These are phyloP conservation scores for Brettanomyces sp. DNA, from an alignment of 805 yeast genomes.

Conservation along the genomic window DNA sequence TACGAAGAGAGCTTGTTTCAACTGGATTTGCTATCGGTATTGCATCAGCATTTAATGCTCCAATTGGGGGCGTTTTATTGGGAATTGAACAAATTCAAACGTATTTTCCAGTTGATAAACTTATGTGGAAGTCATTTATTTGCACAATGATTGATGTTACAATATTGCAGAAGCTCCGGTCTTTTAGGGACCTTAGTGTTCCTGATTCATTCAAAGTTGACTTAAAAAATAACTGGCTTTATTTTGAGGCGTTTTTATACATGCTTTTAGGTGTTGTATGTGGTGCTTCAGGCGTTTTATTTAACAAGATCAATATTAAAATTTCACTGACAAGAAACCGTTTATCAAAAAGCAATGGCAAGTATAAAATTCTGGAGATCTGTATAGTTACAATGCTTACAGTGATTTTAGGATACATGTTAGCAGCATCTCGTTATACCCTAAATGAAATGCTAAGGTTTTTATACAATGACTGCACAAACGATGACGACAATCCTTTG, in stretches of 20 bases:
- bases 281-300: slow-evolving; percentile 53
- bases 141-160: slow-evolving; percentile 68
- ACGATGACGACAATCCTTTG: slow-evolving; percentile 11
- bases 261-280: slow-evolving; percentile 61
- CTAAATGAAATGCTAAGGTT: slow-evolving; percentile 47
- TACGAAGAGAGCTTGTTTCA: slow-evolving; percentile 53
- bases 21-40: slow-evolving; percentile 83
- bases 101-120: slow-evolving; percentile 50
- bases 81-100: slow-evolving; percentile 61
- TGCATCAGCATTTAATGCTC: slow-evolving; percentile 77
- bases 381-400: slow-evolving; percentile 40
- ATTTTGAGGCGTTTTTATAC: slow-evolving; percentile 64
- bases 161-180: slow-evolving; percentile 41
- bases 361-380: slow-evolving; percentile 37
- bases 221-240: slow-evolving; percentile 64
- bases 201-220: slow-evolving; percentile 48
- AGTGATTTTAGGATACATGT: slow-evolving; percentile 28
- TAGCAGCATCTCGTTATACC: slow-evolving; percentile 38
- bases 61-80: slow-evolving; percentile 81
- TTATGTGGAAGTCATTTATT: slow-evolving; percentile 79
- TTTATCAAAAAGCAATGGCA: slow-evolving; percentile 17
- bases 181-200: slow-evolving; percentile 34
- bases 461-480: slow-evolving; percentile 59
- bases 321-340: slow-evolving; percentile 28
- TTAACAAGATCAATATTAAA: slow-evolving; percentile 37